Evolutionary conservation across 129 eudicot species (phyloP).

Genomic region (Escallonia rubra): DNA sequence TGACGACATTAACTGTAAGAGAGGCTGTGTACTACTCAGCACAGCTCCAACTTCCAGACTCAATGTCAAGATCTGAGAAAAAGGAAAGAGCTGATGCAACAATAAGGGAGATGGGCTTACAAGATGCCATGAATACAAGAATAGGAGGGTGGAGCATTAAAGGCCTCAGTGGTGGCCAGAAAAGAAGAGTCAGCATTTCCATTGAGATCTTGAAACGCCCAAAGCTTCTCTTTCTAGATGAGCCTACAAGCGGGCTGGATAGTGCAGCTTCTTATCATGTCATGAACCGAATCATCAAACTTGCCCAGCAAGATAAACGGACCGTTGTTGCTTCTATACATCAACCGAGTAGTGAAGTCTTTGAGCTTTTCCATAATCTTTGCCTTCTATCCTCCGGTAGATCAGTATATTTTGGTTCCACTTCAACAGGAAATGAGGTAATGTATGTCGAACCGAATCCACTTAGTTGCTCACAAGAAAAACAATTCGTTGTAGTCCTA

Average conservation of each 20-base stretch:
- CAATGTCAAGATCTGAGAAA: conserved; percentile 63
- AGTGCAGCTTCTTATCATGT: conserved; percentile 84
- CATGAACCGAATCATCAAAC: conserved; percentile 63
- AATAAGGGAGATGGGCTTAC: conserved; percentile 81
- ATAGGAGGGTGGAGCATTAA: no score
- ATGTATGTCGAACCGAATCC: no score
- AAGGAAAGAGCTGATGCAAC: conserved; percentile 59
- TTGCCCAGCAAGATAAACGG: conserved; percentile 42
- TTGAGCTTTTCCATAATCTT: conserved; percentile 69
- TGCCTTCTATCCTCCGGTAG: conserved; percentile 72
- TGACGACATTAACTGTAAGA: conserved; percentile 66
- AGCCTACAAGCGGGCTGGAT: conserved; percentile 90
- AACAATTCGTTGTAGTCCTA: no score
- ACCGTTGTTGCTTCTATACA: conserved; percentile 74
- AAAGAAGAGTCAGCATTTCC: no score
- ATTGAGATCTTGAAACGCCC: no score
- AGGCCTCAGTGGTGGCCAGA: no score
- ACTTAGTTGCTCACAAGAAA: no score
- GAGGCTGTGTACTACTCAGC: conserved; percentile 86
- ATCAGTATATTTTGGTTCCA: conserved; percentile 59
- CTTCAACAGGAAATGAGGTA: conserved; percentile 55
- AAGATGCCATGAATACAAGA: conserved; percentile 72
- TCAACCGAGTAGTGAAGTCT: conserved; percentile 81
- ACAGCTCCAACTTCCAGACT: conserved; percentile 68
- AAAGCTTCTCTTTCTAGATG: no score